Evolutionary conservation across 2,329 filamentous ascomycete species (phyloP).

Genomic region (Ascochyta viciae-villosae): DNA sequence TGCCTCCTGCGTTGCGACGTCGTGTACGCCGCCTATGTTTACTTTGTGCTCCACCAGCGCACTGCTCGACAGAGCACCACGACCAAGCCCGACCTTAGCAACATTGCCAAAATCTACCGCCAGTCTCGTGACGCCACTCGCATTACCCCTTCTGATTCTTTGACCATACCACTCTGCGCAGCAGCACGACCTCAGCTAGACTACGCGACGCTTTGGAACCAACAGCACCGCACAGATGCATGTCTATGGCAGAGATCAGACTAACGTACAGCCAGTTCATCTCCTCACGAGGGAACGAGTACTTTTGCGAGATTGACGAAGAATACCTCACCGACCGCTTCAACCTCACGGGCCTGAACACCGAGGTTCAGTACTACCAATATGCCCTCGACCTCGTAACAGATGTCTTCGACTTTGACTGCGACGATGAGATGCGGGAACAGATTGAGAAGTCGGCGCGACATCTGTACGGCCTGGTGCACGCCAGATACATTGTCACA

Average conservation of each 20-base stretch:
- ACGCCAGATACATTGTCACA: slow-evolving; percentile 95
- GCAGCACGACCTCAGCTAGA: background rate
- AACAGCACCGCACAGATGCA: background rate
- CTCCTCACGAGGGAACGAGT: slow-evolving; percentile 95
- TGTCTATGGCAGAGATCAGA: background rate
- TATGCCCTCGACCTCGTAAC: slow-evolving; percentile 97
- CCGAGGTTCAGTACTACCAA: slow-evolving; percentile 98
- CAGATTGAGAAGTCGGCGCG: slow-evolving; percentile 97
- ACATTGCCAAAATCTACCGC: background rate
- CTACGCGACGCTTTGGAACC: background rate
- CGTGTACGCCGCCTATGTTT: slow-evolving; percentile 5
- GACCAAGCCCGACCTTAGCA: background rate
- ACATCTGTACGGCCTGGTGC: slow-evolving; percentile 93
- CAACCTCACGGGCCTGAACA: slow-evolving; percentile 96
- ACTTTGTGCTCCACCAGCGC: background rate
- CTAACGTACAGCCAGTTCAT: slow-evolving; percentile 74
- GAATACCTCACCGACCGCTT: slow-evolving; percentile 98
- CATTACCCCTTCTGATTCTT: background rate
- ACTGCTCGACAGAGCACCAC: background rate
- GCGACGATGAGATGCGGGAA: slow-evolving; percentile 97
- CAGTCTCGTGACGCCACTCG: background rate
- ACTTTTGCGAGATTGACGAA: slow-evolving; percentile 99
- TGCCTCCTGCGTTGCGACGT: background rate
- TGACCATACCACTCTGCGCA: background rate
- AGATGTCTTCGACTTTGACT: slow-evolving; percentile 97